These are phyloP conservation scores for Bruguiera hainesii DNA, from an alignment of 441 rosid species.

Conservation along the genomic window DNA sequence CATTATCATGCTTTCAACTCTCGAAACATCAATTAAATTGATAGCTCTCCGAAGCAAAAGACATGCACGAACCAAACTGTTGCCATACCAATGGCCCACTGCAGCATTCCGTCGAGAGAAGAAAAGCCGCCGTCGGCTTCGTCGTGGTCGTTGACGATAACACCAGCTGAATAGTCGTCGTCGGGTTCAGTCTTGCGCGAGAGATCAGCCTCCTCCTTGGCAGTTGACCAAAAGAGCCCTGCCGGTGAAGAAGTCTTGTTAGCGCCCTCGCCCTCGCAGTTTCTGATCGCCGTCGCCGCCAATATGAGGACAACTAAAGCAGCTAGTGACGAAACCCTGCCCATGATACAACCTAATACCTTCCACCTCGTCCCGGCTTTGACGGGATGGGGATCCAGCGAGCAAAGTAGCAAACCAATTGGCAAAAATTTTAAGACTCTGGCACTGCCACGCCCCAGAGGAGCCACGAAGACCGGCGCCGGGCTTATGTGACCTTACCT, in stretches of 20 bases:
- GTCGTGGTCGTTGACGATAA: constrained; percentile 40
- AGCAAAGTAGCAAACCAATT: no score
- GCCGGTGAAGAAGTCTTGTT: constrained; percentile 37
- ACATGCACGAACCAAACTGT: no score
- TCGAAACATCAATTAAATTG: no score
- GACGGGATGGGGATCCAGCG: no score
- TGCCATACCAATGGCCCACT: constrained; percentile 81
- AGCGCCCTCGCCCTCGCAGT: constrained; percentile 28
- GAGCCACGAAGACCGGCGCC: no score
- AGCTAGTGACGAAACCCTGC: background rate
- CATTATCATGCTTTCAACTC: no score
- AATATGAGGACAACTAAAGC: constrained; percentile 13
- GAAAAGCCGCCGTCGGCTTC: constrained; percentile 82
- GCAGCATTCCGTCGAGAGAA: constrained; percentile 85
- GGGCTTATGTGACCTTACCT: no score
- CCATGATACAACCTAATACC: background rate
- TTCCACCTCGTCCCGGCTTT: no score
- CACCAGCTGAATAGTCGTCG: constrained; percentile 33
- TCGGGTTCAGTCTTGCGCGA: constrained; percentile 35
- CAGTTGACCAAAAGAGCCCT: constrained; percentile 48
- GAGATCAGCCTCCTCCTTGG: constrained; percentile 58
- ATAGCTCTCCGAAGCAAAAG: no score
- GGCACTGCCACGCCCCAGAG: no score
- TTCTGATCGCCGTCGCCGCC: constrained; percentile 11
- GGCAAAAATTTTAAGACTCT: no score